phyloP scores from a whole-genome alignment of 2,329 filamentous ascomycete species.

The Verticillium klebahnii region DNA sequence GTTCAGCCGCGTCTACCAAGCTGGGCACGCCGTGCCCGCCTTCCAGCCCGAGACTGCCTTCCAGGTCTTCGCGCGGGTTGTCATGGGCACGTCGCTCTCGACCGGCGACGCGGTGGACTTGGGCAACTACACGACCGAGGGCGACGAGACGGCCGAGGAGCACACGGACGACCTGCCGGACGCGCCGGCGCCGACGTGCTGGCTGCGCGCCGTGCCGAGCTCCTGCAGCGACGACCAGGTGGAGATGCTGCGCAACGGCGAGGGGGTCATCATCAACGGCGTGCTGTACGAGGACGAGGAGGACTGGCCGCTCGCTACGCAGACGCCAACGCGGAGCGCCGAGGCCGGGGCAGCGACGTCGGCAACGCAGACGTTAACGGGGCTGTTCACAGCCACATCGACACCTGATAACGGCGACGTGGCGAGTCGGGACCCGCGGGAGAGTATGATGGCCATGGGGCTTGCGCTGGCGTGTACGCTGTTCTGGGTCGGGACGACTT shows the following conservation, averaged over 20 bases:
- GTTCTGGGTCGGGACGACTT: not conserved
- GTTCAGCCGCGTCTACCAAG: conserved; percentile 62
- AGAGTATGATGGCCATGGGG: conserved; percentile 14
- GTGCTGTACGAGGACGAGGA: conserved; percentile 41
- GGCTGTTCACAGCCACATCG: conserved; percentile 2
- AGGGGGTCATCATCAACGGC: conserved; percentile 57
- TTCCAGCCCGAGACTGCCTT: conserved; percentile 58
- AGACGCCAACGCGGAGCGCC: conserved; percentile 15
- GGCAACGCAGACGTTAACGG: conserved; percentile 23
- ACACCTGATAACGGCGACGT: not conserved
- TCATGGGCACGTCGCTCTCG: conserved; percentile 50
- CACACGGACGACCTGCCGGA: conserved; percentile 47
- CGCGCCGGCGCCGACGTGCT: conserved; percentile 52
- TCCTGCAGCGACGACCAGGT: conserved; percentile 51
- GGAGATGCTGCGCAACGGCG: conserved; percentile 37
- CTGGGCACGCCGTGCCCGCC: conserved; percentile 58
- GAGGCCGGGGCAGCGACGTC: conserved; percentile 23
- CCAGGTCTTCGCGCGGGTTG: conserved; percentile 56
- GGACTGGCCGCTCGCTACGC: conserved; percentile 35
- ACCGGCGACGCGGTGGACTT: conserved; percentile 50
- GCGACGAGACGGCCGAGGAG: conserved; percentile 48
- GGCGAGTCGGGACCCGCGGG: not conserved
- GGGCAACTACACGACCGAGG: conserved; percentile 50
- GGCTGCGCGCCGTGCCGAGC: conserved; percentile 43
- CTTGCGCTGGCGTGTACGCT: conserved; percentile 14